phyloP scores from a whole-genome alignment of 202 grass and related monocot species.

The Carex arenaria region DNA sequence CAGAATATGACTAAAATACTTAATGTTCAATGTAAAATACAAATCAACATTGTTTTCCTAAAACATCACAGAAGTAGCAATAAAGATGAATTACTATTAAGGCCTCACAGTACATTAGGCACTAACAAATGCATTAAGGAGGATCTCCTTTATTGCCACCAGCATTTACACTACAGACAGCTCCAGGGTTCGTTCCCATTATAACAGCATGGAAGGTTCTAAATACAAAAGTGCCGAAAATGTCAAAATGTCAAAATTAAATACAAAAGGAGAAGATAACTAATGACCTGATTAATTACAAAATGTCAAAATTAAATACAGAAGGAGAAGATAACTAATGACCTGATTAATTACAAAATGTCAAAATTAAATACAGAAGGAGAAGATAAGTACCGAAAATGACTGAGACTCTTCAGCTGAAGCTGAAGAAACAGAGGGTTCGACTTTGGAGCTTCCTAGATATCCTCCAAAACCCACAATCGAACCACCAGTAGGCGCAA shows the following conservation, averaged over 20 bases:
- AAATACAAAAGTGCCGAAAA: background rate
- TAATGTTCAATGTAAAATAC: background rate
- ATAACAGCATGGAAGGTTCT: background rate
- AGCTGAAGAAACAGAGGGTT: slow-evolving; percentile 42
- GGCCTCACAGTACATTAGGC: background rate
- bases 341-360: background rate
- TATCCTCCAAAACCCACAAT: slow-evolving; percentile 75
- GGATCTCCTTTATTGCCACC: background rate
- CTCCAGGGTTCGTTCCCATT: background rate
- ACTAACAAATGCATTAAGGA: background rate
- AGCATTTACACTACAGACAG: background rate
- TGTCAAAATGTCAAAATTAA: no score
- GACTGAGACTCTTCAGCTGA: slow-evolving; percentile 37
- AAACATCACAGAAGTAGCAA: background rate
- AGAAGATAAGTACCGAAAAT: slow-evolving; percentile 1
- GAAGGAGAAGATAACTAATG: background rate
- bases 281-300: background rate
- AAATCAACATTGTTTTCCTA: background rate
- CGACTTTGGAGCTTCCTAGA: slow-evolving; percentile 65
- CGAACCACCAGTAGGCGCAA: slow-evolving; percentile 47
- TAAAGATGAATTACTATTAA: background rate
- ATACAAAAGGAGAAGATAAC: no score
- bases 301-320: background rate
- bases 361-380: background rate
- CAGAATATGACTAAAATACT: background rate